Base-by-base conservation (phyloP, 305 asterid genomes). In the Fraxinus velutina region DNA sequence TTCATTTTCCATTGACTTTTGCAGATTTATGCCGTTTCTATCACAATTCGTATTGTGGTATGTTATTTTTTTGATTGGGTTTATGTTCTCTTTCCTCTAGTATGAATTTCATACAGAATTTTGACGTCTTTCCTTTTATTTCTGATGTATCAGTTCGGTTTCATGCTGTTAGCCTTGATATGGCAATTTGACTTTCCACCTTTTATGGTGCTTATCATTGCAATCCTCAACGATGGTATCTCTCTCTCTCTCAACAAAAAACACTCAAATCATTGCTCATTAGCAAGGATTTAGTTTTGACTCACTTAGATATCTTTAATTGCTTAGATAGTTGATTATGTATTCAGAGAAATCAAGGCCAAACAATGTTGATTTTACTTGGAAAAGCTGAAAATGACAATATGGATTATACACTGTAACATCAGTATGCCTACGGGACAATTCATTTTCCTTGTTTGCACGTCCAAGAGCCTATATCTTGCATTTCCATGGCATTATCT, bases 1-100 rank as follows among this genome's bases (percentile, higher is more conserved):
- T 74, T 74, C 42, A 27, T 19, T 36, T 66, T 75, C 32, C 27
- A 42, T 75, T 78, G 10, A 24, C 47, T 75, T 86, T 86, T 36
- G 85, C 97, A 96, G 99, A 96, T 96, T 66, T 96, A 96, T 88
- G 99, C 99, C 6, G 99, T 96, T 90, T 96, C 99, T 9, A 96
- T 96, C 81, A 96, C 99, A 47, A 96, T 96, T 79, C 99, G 99
- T 96, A 96, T 96, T 70, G 99, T 94, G 94, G 99, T 94, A 89
- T 80, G 98, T 81, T 82, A 29, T 42, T 39, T 52, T 77, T 34
- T 17, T 30, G 19, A 30, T 22, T 37, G 13, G 47, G 7, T 33
- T 60, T 24, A 15, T 36, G 78, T 34, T 76, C 34, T 74, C 47
- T 76, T 37, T 29, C 9, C 21, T 30, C 17, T 37, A 1, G 8